These are phyloP conservation scores for Apium graveolens DNA, from an alignment of 129 eudicot species.

Conservation along the genomic window DNA sequence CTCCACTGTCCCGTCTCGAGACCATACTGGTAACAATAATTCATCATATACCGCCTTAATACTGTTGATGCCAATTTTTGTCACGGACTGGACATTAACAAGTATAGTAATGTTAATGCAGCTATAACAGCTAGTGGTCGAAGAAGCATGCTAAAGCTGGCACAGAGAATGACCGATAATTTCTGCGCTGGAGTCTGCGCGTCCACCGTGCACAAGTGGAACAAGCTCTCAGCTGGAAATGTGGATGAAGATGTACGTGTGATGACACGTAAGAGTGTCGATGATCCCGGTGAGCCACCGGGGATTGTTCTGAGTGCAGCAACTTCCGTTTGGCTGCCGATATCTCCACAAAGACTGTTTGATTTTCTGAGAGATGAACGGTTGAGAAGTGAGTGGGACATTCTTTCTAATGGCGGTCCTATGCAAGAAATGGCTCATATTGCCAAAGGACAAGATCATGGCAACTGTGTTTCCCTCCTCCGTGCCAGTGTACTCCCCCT, in stretches of 20 bases:
- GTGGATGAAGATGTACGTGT: conserved; percentile 87
- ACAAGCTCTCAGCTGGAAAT: conserved; percentile 55
- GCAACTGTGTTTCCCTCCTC: conserved; percentile 94
- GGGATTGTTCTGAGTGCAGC: conserved; percentile 94
- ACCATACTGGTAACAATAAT: conserved; percentile 39
- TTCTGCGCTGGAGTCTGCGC: conserved; percentile 94
- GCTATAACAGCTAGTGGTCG: conserved; percentile 76
- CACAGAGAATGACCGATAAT: conserved; percentile 88
- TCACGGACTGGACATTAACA: no score
- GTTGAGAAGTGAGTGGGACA: conserved; percentile 93
- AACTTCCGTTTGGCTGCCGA: conserved; percentile 94
- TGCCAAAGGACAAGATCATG: conserved; percentile 93
- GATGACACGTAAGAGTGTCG: conserved; percentile 89
- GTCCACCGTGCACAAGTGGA: conserved; percentile 87
- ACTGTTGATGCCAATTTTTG: no score
- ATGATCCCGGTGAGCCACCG: conserved; percentile 96
- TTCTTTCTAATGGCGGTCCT: conserved; percentile 91
- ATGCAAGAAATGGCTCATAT: conserved; percentile 99
- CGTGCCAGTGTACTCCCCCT: conserved; percentile 68
- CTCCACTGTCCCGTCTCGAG: conserved; percentile 50
- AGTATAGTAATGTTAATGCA: neutral
- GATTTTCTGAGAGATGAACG: conserved; percentile 87
- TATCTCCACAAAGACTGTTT: conserved; percentile 72
- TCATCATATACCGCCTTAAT: neutral
- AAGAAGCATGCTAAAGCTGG: conserved; percentile 91